Evolutionary conservation across 2,329 filamentous ascomycete species (phyloP).

Genomic region (Aspergillus sp.): DNA sequence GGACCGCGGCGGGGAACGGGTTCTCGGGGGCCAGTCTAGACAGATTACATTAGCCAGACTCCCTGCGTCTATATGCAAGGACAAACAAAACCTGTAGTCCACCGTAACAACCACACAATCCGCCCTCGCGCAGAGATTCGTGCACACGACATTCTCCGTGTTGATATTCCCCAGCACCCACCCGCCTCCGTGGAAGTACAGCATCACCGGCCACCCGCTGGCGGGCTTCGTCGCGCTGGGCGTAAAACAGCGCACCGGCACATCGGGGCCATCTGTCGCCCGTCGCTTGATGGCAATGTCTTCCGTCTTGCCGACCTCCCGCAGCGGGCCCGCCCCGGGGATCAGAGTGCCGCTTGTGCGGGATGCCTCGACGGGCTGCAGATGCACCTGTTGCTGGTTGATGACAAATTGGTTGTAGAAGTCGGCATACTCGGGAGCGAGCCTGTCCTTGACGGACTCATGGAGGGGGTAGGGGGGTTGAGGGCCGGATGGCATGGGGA

Average conservation of each 20-base stretch:
- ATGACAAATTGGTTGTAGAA: conserved; percentile 47
- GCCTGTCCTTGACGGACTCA: conserved; percentile 35
- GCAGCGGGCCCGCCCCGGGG: conserved; percentile 42
- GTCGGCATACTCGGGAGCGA: conserved; percentile 43
- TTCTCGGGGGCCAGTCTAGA: conserved; percentile 48
- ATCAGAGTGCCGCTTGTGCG: conserved; percentile 44
- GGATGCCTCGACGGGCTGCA: conserved; percentile 45
- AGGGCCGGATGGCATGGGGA: too few relatives aligned
- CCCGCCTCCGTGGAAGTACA: conserved; percentile 52
- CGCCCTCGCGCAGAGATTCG: conserved; percentile 44
- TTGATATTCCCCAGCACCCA: conserved; percentile 51
- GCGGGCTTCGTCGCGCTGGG: conserved; percentile 37
- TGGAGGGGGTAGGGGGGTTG: conserved; percentile 41
- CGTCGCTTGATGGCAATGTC: conserved; percentile 38
- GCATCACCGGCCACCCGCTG: conserved; percentile 45
- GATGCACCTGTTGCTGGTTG: conserved; percentile 46
- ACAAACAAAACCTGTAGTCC: conserved; percentile 48
- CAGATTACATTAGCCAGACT: too few relatives aligned
- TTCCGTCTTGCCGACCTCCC: conserved; percentile 39
- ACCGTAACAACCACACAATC: conserved; percentile 47
- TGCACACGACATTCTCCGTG: conserved; percentile 49
- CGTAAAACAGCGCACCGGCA: conserved; percentile 44
- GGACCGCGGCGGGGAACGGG: conserved; percentile 48
- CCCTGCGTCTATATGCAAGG: too few relatives aligned
- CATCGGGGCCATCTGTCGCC: conserved; percentile 39